phyloP scores from a whole-genome alignment of 1,284 basidiomycete species.

The Leccinum solheimii region DNA sequence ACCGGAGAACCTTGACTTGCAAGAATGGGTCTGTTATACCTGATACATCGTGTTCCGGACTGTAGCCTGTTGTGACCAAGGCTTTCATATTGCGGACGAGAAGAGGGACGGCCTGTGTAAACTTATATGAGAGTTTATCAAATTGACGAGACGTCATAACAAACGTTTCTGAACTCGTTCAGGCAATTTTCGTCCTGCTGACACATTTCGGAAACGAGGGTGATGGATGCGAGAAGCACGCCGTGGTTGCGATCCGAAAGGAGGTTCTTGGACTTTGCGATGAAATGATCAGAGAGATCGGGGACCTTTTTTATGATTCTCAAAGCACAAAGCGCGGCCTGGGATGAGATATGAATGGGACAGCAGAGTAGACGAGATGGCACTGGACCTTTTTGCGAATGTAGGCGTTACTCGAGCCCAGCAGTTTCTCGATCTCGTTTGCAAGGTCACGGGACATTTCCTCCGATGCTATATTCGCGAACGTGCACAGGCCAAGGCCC shows the following conservation, averaged over 20 bases:
- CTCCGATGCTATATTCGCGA: slow-evolving; percentile 98
- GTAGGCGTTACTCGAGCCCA: slow-evolving; percentile 98
- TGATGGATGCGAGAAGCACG: slow-evolving; percentile 91
- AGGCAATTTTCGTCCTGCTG: slow-evolving; percentile 73
- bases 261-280: slow-evolving; percentile 84
- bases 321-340: slow-evolving; percentile 97
- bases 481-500: slow-evolving; percentile 95
- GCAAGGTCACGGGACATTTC: slow-evolving; percentile 97
- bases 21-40: slow-evolving; percentile 99
- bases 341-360: slow-evolving; percentile 10
- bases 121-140: slow-evolving; percentile 2
- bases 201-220: slow-evolving; percentile 95
- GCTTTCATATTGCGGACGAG: slow-evolving; percentile 96
- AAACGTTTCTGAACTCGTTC: slow-evolving; percentile 86
- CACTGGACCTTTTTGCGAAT: slow-evolving; percentile 91
- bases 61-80: slow-evolving; percentile 95
- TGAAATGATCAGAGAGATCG: slow-evolving; percentile 94
- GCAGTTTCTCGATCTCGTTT: slow-evolving; percentile 96
- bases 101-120: slow-evolving; percentile 78
- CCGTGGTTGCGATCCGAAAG: slow-evolving; percentile 97
- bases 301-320: slow-evolving; percentile 96
- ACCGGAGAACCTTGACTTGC: slow-evolving; percentile 95
- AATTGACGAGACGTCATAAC: slow-evolving; percentile 19
- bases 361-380: neutral
- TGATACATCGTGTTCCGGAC: slow-evolving; percentile 99